phyloP scores from a whole-genome alignment of 1,139 yeast genomes.

The Petasospora rhodanensis region DNA sequence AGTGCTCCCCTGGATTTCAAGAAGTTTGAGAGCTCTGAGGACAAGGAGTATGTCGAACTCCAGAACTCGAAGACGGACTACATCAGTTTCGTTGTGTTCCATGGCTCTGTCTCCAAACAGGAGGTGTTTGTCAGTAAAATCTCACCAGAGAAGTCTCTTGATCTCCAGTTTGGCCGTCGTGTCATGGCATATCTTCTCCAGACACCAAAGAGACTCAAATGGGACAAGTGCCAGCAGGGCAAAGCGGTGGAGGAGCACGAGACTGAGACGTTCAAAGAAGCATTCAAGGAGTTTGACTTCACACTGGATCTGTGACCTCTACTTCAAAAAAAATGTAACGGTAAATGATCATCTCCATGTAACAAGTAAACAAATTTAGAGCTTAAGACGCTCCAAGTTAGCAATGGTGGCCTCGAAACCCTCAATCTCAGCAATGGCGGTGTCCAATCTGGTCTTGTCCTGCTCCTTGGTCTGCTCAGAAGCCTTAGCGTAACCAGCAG shows the following conservation, averaged over 20 bases:
- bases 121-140: conserved; percentile 28
- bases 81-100: conserved; percentile 33
- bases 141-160: conserved; percentile 37
- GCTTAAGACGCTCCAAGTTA: conserved; percentile 68
- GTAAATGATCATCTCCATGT: no score
- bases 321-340: background rate
- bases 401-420: conserved; percentile 77
- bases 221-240: conserved; percentile 72
- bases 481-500: conserved; percentile 85
- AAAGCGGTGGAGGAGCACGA: conserved; percentile 55
- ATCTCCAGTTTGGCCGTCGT: conserved; percentile 75
- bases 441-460: conserved; percentile 65
- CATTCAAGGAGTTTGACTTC: conserved; percentile 43
- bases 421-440: conserved; percentile 77
- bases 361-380: conserved; percentile 34
- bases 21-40: conserved; percentile 26
- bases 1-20: conserved; percentile 42
- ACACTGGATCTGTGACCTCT: conserved; percentile 11
- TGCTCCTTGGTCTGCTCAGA: conserved; percentile 75
- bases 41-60: conserved; percentile 27
- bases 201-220: conserved; percentile 56
- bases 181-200: conserved; percentile 60
- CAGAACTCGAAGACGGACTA: conserved; percentile 36
- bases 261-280: conserved; percentile 51
- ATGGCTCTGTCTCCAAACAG: conserved; percentile 28